Evolutionary conservation across 2,329 filamentous ascomycete genomes (phyloP).

Genomic region (Davidsoniella australis): DNA sequence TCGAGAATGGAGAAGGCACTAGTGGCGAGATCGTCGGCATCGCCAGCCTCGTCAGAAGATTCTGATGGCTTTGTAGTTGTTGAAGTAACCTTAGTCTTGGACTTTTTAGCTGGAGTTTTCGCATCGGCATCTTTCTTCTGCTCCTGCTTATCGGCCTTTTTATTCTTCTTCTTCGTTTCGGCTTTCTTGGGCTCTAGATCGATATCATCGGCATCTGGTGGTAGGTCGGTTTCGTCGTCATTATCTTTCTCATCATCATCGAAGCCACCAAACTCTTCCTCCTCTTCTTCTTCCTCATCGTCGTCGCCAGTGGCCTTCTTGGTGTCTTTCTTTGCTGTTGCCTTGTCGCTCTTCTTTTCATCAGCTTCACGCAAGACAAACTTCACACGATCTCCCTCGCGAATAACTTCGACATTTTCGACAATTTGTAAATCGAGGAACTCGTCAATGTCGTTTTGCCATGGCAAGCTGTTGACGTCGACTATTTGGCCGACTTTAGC

Average conservation of each 20-base stretch:
- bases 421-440: conserved; percentile 88
- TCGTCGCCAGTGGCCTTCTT: conserved; percentile 9
- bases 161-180: conserved; percentile 20
- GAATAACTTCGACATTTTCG: conserved; percentile 74
- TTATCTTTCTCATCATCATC: conserved; percentile 28
- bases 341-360: conserved; percentile 47
- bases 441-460: conserved; percentile 73
- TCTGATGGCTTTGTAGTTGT: neutral
- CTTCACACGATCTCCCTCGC: conserved; percentile 39
- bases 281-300: conserved; percentile 19
- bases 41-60: conserved; percentile 15
- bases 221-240: conserved; percentile 18
- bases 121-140: conserved; percentile 7
- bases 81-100: too few relatives aligned
- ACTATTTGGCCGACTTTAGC: conserved; percentile 20
- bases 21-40: conserved; percentile 19
- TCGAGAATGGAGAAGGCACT: conserved; percentile 23
- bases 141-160: conserved; percentile 15
- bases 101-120: neutral
- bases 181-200: conserved; percentile 14
- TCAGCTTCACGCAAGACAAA: conserved; percentile 32
- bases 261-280: conserved; percentile 50
- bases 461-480: conserved; percentile 32
- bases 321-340: conserved; percentile 18
- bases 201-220: conserved; percentile 17